Base-by-base conservation (phyloP, 768 basidiomycete species). In the Pleurotus sapidus region DNA sequence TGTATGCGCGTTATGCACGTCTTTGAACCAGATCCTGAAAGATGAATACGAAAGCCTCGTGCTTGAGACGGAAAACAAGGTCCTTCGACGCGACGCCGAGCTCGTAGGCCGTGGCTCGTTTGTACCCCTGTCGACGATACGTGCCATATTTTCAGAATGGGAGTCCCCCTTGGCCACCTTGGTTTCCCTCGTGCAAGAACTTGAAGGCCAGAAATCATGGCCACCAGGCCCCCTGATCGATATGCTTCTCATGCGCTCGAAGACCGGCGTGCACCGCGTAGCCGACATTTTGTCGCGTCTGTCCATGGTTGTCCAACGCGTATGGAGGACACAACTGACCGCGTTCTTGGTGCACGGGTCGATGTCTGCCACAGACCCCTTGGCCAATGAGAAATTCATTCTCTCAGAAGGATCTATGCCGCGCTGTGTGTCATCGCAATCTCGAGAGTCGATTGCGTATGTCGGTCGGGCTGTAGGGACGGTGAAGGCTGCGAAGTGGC, bases 401-500 rank as follows among this genome's bases (percentile, higher is more conserved):
- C 79, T 95, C 5, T 63, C 86, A 42, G 79, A 84, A 6, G 87
- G 84, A 3, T 78, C 87, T 7, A 79, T 93, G 57, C 93, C 94
- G 1, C 82, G 84, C 1, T 91, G 91, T 62, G 77, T 95, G 38
- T 87, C 90, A 4, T 62, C 74, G 2, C 84, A 87, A 56, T 83
- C 91, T 2, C 81, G 81, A 59, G 90, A 92, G 49, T 94, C 92
- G 3, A 93, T 97, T 59, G 72, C 83, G 1, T 95, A 96, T 68
- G 83, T 95, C 46, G 94, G 94, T 0, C 84, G 92, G 18, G 93
- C 94, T 12, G 84, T 95, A 39, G 88, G 87, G 2, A 94, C 89
- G 1, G 84, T 95, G 40, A 89, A 88, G 67, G 78, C 83, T 46
- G 91, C 88, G 11, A 87, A 84, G 67, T 88, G 88, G 86, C 84